Percentiles rank a stretch among this genome's conserved stretches.
These are phyloP conservation scores for Cladophialophora carrionii DNA, from an alignment of 2,329 filamentous ascomycete genomes.

Conservation along the genomic window DNA sequence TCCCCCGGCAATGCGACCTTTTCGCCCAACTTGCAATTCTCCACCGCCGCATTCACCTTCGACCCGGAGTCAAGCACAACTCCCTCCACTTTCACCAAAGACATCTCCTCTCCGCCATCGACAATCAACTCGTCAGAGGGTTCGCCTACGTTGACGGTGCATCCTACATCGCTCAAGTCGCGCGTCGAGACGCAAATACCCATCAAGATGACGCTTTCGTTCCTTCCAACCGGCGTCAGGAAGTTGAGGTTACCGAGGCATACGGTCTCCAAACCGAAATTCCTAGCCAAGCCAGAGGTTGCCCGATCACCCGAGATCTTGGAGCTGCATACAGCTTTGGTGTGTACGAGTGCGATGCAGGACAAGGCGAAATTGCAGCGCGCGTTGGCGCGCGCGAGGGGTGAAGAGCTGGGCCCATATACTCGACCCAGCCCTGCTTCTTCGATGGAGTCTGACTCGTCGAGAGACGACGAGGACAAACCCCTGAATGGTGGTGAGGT, in stretches of 20 bases:
- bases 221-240: slow-evolving; percentile 73
- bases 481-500: slow-evolving; percentile 91
- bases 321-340: slow-evolving; percentile 77
- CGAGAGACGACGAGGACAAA: slow-evolving; percentile 68
- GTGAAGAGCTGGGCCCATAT: slow-evolving; percentile 46
- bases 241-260: slow-evolving; percentile 84
- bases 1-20: slow-evolving; percentile 48
- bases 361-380: slow-evolving; percentile 67
- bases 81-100: slow-evolving; percentile 37
- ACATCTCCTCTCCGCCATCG: slow-evolving; percentile 38
- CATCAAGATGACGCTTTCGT: slow-evolving; percentile 76
- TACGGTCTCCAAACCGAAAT: slow-evolving; percentile 92
- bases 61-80: slow-evolving; percentile 50
- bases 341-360: slow-evolving; percentile 91
- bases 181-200: slow-evolving; percentile 96
- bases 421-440: slow-evolving; percentile 46
- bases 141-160: slow-evolving; percentile 58
- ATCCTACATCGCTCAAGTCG: slow-evolving; percentile 76
- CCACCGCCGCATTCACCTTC: slow-evolving; percentile 43
- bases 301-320: slow-evolving; percentile 71
- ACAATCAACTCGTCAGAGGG: slow-evolving; percentile 38
- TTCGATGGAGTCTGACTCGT: slow-evolving; percentile 49
- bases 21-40: slow-evolving; percentile 46
- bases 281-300: slow-evolving; percentile 73
- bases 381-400: slow-evolving; percentile 65